A percentile compares a stretch with the other conserved stretches of the same genome.
phyloP scores from a whole-genome alignment of 106 monocot species.

The Dendrobium huoshanense region DNA sequence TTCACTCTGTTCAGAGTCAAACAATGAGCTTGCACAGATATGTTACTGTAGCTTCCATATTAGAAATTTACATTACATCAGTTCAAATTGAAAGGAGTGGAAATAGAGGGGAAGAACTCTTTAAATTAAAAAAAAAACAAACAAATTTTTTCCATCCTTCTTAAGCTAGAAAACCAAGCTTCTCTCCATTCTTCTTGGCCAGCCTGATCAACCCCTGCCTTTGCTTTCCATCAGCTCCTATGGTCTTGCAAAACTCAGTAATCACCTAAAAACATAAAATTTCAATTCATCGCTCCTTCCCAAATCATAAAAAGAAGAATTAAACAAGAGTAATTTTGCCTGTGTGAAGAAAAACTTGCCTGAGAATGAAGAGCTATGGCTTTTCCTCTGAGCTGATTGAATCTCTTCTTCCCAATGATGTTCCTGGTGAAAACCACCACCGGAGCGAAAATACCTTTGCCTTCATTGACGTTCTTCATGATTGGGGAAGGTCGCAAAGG shows the following conservation, averaged over 20 bases:
- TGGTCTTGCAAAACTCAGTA: slow-evolving; percentile 85
- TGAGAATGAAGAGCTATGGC: slow-evolving; percentile 95
- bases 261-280: slow-evolving; percentile 54
- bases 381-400: slow-evolving; percentile 91
- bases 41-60: background rate
- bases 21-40: background rate
- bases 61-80: background rate
- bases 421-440: slow-evolving; percentile 59
- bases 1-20: too few relatives aligned
- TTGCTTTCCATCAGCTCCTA: slow-evolving; percentile 81
- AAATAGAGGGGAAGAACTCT: background rate
- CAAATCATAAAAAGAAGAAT: too few relatives aligned
- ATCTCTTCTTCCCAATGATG: slow-evolving; percentile 66
- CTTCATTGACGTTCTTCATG: slow-evolving; percentile 82
- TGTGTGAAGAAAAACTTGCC: slow-evolving; percentile 11
- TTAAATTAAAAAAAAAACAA: too few relatives aligned
- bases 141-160: too few relatives aligned
- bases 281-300: background rate
- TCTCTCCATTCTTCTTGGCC: slow-evolving; percentile 95
- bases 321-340: too few relatives aligned
- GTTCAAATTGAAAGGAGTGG: background rate
- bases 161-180: slow-evolving; percentile 94
- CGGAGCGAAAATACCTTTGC: slow-evolving; percentile 84
- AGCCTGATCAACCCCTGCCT: slow-evolving; percentile 83
- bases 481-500: slow-evolving; percentile 28